Evolutionary conservation across 257 asterid genomes (phyloP).

Genomic region (Solanum pinnatisectum): DNA sequence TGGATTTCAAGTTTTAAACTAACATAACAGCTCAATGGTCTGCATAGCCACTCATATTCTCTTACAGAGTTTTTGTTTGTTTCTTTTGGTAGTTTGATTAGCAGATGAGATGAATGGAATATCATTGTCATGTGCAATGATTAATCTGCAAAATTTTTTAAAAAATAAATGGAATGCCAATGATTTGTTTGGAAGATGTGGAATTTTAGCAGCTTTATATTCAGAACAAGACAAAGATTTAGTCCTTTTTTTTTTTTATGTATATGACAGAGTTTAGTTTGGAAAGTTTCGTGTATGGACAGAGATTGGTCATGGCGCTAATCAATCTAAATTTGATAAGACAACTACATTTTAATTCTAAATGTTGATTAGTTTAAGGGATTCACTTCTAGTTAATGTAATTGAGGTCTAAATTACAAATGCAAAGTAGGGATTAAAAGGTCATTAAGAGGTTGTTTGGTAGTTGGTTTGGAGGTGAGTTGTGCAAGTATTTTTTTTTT

Average conservation of each 20-base stretch:
- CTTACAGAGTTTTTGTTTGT: constrained; percentile 4
- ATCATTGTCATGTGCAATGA: constrained; percentile 38
- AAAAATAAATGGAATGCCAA: background rate
- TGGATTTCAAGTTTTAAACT: constrained; percentile 1
- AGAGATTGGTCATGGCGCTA: constrained; percentile 21
- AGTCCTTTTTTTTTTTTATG: constrained; percentile 4
- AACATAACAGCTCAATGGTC: constrained; percentile 10
- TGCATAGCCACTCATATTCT: constrained; percentile 5
- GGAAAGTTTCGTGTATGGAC: constrained; percentile 6
- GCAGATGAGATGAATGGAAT: constrained; percentile 15
- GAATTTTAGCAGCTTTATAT: background rate
- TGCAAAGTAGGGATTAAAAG: background rate
- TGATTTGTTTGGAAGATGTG: background rate
- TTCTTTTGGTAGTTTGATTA: constrained; percentile 1
- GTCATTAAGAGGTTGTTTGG: background rate
- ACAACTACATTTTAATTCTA: background rate
- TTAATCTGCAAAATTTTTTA: background rate
- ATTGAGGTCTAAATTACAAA: background rate
- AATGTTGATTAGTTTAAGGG: background rate
- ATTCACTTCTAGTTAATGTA: background rate
- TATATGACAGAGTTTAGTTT: constrained; percentile 25
- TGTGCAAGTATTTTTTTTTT: no score
- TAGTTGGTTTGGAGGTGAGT: background rate
- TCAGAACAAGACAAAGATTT: constrained; percentile 13
- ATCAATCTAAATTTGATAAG: constrained; percentile 10